A percentile compares a stretch with the other conserved stretches of the same genome.
phyloP scores from a whole-genome alignment of 805 yeast genomes.

The Starmerella geochares region DNA sequence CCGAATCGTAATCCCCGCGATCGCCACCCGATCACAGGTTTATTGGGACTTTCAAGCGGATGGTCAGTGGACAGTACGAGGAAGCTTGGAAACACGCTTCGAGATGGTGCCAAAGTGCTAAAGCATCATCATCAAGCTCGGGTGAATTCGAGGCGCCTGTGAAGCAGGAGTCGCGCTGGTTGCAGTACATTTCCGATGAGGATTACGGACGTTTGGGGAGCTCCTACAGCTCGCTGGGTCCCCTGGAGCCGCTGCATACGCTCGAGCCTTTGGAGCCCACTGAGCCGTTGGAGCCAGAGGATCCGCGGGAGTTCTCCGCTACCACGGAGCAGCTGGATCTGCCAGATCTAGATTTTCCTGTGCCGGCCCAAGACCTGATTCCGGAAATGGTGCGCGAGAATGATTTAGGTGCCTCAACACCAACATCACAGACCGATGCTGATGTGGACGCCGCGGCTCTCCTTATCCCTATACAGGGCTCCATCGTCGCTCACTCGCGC shows the following conservation, averaged over 20 bases:
- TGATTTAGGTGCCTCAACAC: slow-evolving; percentile 3
- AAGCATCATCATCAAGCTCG: neutral
- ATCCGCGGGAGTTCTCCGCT: slow-evolving; percentile 11
- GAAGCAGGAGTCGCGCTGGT: slow-evolving; percentile 2
- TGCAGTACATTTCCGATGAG: neutral
- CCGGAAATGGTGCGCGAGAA: slow-evolving; percentile 20
- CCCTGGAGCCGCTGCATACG: too few species aligned
- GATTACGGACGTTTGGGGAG: neutral
- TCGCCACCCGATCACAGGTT: neutral
- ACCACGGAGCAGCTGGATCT: slow-evolving; percentile 12
- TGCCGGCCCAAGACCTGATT: slow-evolving; percentile 19
- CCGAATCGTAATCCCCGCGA: neutral
- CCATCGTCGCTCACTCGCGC: slow-evolving; percentile 18
- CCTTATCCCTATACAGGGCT: slow-evolving; percentile 19
- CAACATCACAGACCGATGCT: neutral
- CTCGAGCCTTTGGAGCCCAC: neutral
- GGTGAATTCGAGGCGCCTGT: neutral
- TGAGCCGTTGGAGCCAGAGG: neutral
- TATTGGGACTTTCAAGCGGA: neutral
- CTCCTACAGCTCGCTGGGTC: neutral
- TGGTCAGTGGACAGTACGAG: neutral
- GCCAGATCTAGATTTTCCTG: slow-evolving; percentile 20
- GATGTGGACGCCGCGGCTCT: neutral
- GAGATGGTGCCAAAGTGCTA: neutral
- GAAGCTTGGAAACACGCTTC: neutral